Conservation (phyloP, 73 alveolate species). For the Urostyla sp. region DNA sequence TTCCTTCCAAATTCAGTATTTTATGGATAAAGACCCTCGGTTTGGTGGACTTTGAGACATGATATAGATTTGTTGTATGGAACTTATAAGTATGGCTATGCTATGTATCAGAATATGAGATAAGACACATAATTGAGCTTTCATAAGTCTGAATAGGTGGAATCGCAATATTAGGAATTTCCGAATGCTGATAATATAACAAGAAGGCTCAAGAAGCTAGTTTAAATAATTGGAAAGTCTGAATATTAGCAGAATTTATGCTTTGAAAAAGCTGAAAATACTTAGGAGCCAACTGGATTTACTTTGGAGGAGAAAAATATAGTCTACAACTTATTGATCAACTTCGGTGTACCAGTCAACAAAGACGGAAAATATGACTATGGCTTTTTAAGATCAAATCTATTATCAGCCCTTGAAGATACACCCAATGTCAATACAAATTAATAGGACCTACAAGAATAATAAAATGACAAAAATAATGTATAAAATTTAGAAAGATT, state of each 20-base stretch:
- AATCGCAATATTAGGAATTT: constrained; percentile 83
- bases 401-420: neutral
- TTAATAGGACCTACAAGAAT: constrained; percentile 2
- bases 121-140: constrained; percentile 84
- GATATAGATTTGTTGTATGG: constrained; percentile 98
- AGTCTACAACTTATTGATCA: constrained; percentile 78
- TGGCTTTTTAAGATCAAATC: constrained; percentile 58
- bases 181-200: constrained; percentile 98
- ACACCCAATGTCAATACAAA: neutral
- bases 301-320: constrained; percentile 86
- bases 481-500: constrained; percentile 78
- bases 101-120: constrained; percentile 91
- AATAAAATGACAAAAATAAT: constrained; percentile 41
- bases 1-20: constrained; percentile 89
- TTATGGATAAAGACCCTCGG: constrained; percentile 96
- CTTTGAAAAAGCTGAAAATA: constrained; percentile 79
- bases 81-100: constrained; percentile 97
- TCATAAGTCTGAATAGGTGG: constrained; percentile 87
- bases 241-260: constrained; percentile 61
- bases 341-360: constrained; percentile 93
- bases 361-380: constrained; percentile 95
- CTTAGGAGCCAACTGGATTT: constrained; percentile 88
- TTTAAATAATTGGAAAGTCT: constrained; percentile 85
- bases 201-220: constrained; percentile 94
- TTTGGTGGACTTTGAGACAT: constrained; percentile 98